phyloP scores from a whole-genome alignment of 805 yeast genomes.

The Debaryomyces hansenii region DNA sequence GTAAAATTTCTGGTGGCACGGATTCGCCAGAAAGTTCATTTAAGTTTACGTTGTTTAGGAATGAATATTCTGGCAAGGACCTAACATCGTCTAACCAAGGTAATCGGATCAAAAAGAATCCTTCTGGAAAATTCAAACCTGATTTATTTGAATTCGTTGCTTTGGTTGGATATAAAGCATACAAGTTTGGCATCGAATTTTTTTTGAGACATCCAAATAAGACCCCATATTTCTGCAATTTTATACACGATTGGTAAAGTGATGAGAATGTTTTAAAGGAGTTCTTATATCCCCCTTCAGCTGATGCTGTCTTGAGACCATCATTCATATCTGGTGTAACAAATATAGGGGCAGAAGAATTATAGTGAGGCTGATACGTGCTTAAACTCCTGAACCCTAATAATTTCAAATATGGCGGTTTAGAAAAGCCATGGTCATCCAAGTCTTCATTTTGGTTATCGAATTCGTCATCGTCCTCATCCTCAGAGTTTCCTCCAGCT shows the following conservation, averaged over 20 bases:
- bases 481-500: conserved; percentile 7
- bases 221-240: conserved; percentile 57
- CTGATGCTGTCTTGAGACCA: conserved; percentile 24
- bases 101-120: conserved; percentile 64
- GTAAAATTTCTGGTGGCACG: conserved; percentile 10
- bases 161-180: conserved; percentile 59
- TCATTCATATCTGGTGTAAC: conserved; percentile 63
- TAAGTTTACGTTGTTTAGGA: conserved; percentile 2
- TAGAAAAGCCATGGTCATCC: conserved; percentile 11
- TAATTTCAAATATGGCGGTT: conserved; percentile 56
- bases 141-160: conserved; percentile 18
- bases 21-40: conserved; percentile 8
- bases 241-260: conserved; percentile 58
- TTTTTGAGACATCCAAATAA: conserved; percentile 68
- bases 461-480: conserved; percentile 11
- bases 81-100: conserved; percentile 81
- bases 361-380: conserved; percentile 51
- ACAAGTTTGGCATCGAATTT: conserved; percentile 55
- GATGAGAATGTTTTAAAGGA: conserved; percentile 69
- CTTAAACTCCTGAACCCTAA: conserved; percentile 61
- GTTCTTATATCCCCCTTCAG: conserved; percentile 49
- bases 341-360: conserved; percentile 56
- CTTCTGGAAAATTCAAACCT: conserved; percentile 55
- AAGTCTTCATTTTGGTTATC: conserved; percentile 14
- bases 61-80: conserved; percentile 48